Conservation (phyloP, 768 basidiomycete species). For the Naganishia vishniacii region DNA sequence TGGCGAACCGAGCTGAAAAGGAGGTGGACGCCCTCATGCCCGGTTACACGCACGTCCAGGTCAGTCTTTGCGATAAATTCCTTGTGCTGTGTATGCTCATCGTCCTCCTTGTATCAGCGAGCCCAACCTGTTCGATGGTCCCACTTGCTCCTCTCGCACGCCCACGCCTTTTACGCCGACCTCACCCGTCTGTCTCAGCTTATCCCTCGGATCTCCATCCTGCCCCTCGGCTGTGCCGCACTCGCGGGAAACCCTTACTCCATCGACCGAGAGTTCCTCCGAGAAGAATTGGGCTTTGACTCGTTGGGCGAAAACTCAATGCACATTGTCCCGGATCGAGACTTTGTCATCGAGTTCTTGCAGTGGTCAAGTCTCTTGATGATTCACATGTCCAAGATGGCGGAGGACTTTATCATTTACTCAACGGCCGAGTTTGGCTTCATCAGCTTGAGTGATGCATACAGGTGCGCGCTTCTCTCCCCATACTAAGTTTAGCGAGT, state of each 20-base stretch:
- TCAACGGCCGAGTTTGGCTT: slow-evolving; percentile 97
- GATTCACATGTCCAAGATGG: slow-evolving; percentile 88
- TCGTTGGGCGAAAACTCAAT: slow-evolving; percentile 91
- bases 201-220: slow-evolving; percentile 80
- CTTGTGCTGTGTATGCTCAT: background rate
- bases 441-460: slow-evolving; percentile 90
- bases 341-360: slow-evolving; percentile 93
- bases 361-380: slow-evolving; percentile 92
- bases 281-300: slow-evolving; percentile 78
- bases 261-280: slow-evolving; percentile 88
- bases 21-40: slow-evolving; percentile 87
- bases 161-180: slow-evolving; percentile 85
- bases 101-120: slow-evolving; percentile 55
- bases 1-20: slow-evolving; percentile 86
- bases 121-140: slow-evolving; percentile 99
- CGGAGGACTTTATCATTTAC: slow-evolving; percentile 94
- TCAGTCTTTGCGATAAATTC: slow-evolving; percentile 45
- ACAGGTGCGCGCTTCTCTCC: slow-evolving; percentile 60
- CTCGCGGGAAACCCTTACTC: slow-evolving; percentile 94
- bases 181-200: slow-evolving; percentile 77
- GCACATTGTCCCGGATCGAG: slow-evolving; percentile 92
- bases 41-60: slow-evolving; percentile 97
- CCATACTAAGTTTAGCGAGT: background rate
- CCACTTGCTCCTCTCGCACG: slow-evolving; percentile 89
- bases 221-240: slow-evolving; percentile 89